Evolutionary conservation across 257 asterid species (phyloP).

Genomic region (Leonotis leonurus): DNA sequence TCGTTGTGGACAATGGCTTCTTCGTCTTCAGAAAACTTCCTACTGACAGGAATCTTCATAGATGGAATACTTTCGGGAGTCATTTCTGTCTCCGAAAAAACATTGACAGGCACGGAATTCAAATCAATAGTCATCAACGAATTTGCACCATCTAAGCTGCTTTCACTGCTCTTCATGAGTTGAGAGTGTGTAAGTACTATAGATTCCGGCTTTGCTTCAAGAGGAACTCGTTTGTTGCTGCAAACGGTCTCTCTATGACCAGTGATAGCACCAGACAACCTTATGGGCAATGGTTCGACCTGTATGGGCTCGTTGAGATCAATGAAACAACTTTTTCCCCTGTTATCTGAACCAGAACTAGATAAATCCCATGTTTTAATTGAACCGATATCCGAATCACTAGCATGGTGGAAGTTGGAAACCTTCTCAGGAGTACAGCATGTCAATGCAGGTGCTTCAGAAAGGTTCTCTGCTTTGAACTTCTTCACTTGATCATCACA

Average conservation of each 20-base stretch:
- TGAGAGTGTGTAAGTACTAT: neutral
- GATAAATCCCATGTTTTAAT: conserved; percentile 19
- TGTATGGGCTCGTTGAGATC: conserved; percentile 65
- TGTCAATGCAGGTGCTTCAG: conserved; percentile 13
- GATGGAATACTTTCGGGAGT: conserved; percentile 12
- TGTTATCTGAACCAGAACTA: conserved; percentile 20
- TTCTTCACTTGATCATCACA: conserved; percentile 26
- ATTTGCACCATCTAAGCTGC: conserved; percentile 20
- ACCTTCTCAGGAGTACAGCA: conserved; percentile 5
- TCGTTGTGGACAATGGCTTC: conserved; percentile 2
- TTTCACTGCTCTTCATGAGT: conserved; percentile 15
- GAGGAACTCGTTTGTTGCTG: conserved; percentile 19
- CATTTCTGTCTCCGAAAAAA: conserved; percentile 19
- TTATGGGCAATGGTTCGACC: conserved; percentile 28
- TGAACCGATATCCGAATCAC: conserved; percentile 23
- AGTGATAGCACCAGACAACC: conserved; percentile 20
- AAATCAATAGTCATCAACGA: conserved; percentile 31
- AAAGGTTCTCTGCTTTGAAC: conserved; percentile 18
- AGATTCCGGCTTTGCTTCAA: conserved; percentile 17
- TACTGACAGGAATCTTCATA: conserved; percentile 13
- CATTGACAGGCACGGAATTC: conserved; percentile 33
- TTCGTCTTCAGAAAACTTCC: conserved; percentile 10
- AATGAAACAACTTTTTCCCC: conserved; percentile 25
- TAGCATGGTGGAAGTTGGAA: conserved; percentile 6
- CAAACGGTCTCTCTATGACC: conserved; percentile 16